These are phyloP conservation scores for Ambrosia trifida DNA, from an alignment of 129 eudicot species.

Conservation along the genomic window DNA sequence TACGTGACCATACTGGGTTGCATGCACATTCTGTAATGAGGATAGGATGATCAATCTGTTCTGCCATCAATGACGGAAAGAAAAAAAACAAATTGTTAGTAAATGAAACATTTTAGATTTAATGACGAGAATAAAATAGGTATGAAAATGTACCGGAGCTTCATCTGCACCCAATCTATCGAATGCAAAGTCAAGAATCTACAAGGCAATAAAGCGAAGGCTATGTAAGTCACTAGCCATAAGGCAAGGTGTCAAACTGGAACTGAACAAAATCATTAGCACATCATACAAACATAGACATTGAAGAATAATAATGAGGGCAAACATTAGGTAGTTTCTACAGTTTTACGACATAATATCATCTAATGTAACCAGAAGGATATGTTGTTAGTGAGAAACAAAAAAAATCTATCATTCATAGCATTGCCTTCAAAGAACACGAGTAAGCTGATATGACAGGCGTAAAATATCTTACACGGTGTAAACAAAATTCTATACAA, in stretches of 20 bases:
- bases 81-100: constrained; percentile 18
- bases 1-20: constrained; percentile 91
- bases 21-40: constrained; percentile 96
- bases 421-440: background rate
- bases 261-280: constrained; percentile 16
- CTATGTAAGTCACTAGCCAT: constrained; percentile 2
- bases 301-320: background rate
- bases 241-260: constrained; percentile 4
- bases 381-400: background rate
- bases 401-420: constrained; percentile 7
- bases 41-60: constrained; percentile 93
- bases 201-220: constrained; percentile 28
- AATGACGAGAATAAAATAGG: constrained; percentile 15
- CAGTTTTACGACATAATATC: background rate
- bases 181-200: constrained; percentile 96
- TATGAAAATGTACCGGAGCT: constrained; percentile 56
- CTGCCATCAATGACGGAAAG: constrained; percentile 50
- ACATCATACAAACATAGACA: constrained; percentile 11
- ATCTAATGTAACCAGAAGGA: background rate
- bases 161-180: constrained; percentile 92
- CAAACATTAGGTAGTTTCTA: background rate
- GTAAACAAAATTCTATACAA: background rate
- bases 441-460: background rate
- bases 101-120: constrained; percentile 6
- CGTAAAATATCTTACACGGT: background rate